Base-by-base conservation (phyloP, 2,329 filamentous ascomycete genomes). In the Helotiales sp. region DNA sequence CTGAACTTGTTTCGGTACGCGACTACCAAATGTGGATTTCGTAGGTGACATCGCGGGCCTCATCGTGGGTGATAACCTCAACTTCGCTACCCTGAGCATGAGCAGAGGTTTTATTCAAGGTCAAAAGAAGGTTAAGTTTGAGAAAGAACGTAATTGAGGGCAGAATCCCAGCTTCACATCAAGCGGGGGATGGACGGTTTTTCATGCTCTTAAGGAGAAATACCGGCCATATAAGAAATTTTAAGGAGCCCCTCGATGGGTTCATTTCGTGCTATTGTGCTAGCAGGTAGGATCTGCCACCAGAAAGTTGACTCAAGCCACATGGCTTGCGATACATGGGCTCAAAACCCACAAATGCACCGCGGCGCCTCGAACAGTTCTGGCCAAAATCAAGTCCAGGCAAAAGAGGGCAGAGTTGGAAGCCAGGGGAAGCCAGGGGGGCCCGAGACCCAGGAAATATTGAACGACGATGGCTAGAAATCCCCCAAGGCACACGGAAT, bases 1-100 rank as follows among this genome's bases (percentile, higher is more conserved):
- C 50, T 72, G 70, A 6, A 77, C 45, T 43, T 67, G 61, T 28
- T 67, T 67, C 6, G 65, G 65, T 26, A 67, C 54, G 10, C 65
- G 55, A 24, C 20, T 52, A 7, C 65, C 61, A n/a, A 65, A 61
- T 28, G 13, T 20, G 43, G 22, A 50, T 8, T 34, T 47, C 58
- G 58, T 61, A 15, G 58, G 43, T 24, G 58, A 61, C 43, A 61
- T 32, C 43, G 43, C n/a, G 43, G 58, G 58, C 24, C 58, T 43
- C 28, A 49, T 49, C 43, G 24, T 61, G 15, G 55, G 55, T 7
- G 55, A 59, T 20, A 57, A 34, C 32, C 30, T 34, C 22, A 57
- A 37, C 30, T 34, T 57, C 32, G 52, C 32, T 8, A 57, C 30
- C 52, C 30, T 57, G 30, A 34, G 52, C 52, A 37, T 57, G 32